These are phyloP conservation scores for Xylariaceae sp. DNA, from an alignment of 2,329 filamentous ascomycete species.

Conservation along the genomic window DNA sequence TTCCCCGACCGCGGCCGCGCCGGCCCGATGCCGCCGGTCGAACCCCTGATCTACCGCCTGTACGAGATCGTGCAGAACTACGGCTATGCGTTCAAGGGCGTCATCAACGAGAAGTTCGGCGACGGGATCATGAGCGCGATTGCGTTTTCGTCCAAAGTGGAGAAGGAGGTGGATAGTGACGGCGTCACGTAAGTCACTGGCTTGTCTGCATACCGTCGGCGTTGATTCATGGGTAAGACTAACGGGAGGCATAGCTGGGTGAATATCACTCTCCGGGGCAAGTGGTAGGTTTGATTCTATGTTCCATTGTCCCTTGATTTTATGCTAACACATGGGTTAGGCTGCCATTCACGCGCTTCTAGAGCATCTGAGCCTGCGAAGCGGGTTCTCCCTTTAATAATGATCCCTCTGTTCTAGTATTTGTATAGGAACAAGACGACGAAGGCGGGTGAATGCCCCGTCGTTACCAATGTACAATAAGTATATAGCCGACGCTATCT, in stretches of 20 bases:
- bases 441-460: background rate
- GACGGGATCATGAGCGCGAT: constrained; percentile 98
- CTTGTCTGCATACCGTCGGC: background rate
- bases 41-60: constrained; percentile 83
- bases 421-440: background rate
- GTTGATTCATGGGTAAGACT: background rate
- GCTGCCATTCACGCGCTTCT: constrained; percentile 33
- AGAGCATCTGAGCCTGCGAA: background rate
- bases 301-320: background rate
- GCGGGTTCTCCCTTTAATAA: background rate
- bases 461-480: background rate
- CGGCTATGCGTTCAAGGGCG: constrained; percentile 90
- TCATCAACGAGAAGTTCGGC: constrained; percentile 91
- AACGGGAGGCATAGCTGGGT: constrained; percentile 28
- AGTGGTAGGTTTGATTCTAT: constrained; percentile 28
- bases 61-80: constrained; percentile 98
- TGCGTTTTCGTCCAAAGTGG: constrained; percentile 81
- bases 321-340: constrained; percentile 22
- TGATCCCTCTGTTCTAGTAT: background rate
- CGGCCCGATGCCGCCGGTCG: constrained; percentile 77
- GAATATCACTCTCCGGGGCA: constrained; percentile 34
- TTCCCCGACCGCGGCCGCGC: constrained; percentile 78
- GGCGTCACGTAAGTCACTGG: constrained; percentile 52
- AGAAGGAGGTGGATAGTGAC: constrained; percentile 85
- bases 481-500: background rate